Evolutionary conservation across 1,139 yeast genomes (phyloP).

Genomic region (Diutina mesorugosa): DNA sequence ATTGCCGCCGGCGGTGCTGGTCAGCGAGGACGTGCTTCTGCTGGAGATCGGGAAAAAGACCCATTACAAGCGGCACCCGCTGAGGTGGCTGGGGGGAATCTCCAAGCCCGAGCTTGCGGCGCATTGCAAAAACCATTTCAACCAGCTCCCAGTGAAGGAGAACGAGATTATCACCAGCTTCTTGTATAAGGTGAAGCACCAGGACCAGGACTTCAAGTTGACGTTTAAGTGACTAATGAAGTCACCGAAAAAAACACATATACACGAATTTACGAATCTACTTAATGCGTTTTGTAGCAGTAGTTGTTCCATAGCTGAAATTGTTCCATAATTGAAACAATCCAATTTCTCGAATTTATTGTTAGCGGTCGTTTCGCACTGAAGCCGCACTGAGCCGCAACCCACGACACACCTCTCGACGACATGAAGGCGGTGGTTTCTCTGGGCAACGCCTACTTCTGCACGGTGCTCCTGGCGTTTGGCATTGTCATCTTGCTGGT

Average conservation of each 20-base stretch:
- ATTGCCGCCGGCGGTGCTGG: constrained; percentile 39
- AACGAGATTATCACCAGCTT: constrained; percentile 71
- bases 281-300: not conserved
- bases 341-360: no score
- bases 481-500: constrained; percentile 80
- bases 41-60: constrained; percentile 59
- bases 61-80: constrained; percentile 18
- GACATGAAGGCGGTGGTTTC: constrained; percentile 17
- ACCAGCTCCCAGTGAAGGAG: constrained; percentile 51
- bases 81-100: constrained; percentile 15
- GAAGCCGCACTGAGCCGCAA: not conserved
- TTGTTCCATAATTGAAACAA: no score
- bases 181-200: constrained; percentile 61
- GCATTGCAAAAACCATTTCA: constrained; percentile 50
- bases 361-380: not conserved
- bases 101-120: constrained; percentile 43
- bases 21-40: constrained; percentile 47
- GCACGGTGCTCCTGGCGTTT: constrained; percentile 84
- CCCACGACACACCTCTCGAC: not conserved
- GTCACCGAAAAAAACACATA: not conserved
- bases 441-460: constrained; percentile 84
- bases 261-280: not conserved
- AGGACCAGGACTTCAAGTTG: constrained; percentile 36
- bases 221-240: constrained; percentile 3
- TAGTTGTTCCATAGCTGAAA: no score